Base-by-base conservation (phyloP, 2,329 filamentous ascomycete genomes). In the Xylaria multiplex region DNA sequence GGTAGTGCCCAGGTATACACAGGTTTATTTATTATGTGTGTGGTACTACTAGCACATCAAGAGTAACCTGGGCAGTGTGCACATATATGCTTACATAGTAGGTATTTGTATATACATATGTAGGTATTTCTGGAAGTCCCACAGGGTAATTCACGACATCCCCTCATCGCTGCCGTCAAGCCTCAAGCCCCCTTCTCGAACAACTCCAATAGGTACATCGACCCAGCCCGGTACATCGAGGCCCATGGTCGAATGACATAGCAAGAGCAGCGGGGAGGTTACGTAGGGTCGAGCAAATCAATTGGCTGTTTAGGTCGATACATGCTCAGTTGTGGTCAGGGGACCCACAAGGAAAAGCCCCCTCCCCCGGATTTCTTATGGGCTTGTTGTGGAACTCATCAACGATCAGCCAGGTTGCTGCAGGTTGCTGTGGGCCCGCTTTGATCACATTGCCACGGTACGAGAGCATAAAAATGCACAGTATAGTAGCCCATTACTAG, bases 331-430 rank as follows among this genome's bases (percentile, higher is more conserved):
- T 27, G 57, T 48, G 30, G 54, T 5, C 13, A 43, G 16, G 35
- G 42, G 61, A 16, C 54, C 64, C 64, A 52, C 46, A 53, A n/a
- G 32, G n/a, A 22, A 35, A 54, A 30, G 66, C 52, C 70, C 70
- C 72, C 72, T 71, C 70, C 73, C 73, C 73, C 73, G 73, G 73
- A 75, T 75, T 75, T 71, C 54, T 32, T 11, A 48, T 59, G 64
- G 48, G 30, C 37, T 45, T 42, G 61, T 30, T 54, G 54, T 64
- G 71, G 71, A 64, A 52, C 61, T 52, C 35, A 62, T 65, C 55
- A 59, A 45, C 42, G 71, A 74, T 74, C 70, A 69, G 59, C 69
- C 65, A 45, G 57, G 53, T 45, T 45, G 58, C 67, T 64, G 68
- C 65, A 45, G 57, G 53, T 45, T 45, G 58, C 66, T 64, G 68